Base-by-base conservation (phyloP, 192 early-diverging fungal species). In the Coemansia sp. region DNA sequence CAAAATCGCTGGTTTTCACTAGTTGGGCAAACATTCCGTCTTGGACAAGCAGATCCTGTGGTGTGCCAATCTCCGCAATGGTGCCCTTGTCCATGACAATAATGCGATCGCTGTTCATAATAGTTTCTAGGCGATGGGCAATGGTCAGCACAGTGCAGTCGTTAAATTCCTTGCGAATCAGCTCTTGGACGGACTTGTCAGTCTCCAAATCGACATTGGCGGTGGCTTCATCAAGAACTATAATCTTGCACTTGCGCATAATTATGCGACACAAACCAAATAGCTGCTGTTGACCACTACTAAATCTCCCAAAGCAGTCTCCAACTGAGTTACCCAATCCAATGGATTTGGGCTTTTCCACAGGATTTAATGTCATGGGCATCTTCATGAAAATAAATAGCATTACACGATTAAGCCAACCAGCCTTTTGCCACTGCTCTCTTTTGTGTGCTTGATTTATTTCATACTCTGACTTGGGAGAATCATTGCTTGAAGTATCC, bases 71-170 rank as follows among this genome's bases (percentile, higher is more conserved):
- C 42, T 91, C 90, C 0, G 75, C 77, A 16, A 93, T 72, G 1
- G 75, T 42, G 28, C 92, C 92, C n/a, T 86, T 64, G 46, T 91
- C 85, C 28, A 94, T 73, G 5, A 92, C 91, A 19, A 92, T 57
- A 66, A 93, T 85, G 57, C 82, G 80, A 64, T 93, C 91, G 58
- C 86, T 89, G 63, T 86, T 78, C 47, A 87, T 74, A 0, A 89
- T 78, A 0, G 90, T 91, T 43, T 91, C 89, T 33, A 91, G 67
- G 39, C 93, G 88, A 74, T 95, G 90, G 0, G 90, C 89, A 61
- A 90, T 90, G 28, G 87, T 86, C 9, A 90, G 57, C 16, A 90
- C 83, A 1, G 66, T 68, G 40, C 28, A 33, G 44, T 78, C 63
- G 1, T 55, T 64, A 68, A 89, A 88, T 44, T 87, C 68, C 5